Percentiles rank a stretch among this genome's conserved stretches.
These are phyloP conservation scores for Aspergillus mulundensis DNA, from an alignment of 495 filamentous ascomycete species.

Conservation along the genomic window DNA sequence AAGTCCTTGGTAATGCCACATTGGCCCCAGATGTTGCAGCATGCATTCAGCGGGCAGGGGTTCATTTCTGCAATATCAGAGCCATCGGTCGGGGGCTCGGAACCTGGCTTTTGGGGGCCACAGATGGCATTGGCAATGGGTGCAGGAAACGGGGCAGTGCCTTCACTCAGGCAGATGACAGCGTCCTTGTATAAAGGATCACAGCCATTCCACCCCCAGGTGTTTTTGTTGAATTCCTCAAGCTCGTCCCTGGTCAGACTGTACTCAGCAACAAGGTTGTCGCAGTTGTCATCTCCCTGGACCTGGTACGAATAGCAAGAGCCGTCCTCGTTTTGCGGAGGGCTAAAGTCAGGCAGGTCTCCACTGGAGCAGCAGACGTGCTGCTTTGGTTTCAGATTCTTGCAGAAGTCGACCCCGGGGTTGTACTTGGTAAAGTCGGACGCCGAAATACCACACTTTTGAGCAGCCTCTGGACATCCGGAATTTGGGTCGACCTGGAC, in stretches of 20 bases:
- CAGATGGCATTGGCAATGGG: not conserved
- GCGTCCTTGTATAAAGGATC: not conserved
- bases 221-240: not conserved
- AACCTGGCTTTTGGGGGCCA: constrained; percentile 27
- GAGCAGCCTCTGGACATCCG: too few relatives aligned
- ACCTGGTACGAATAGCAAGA: constrained; percentile 33
- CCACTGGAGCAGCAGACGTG: constrained; percentile 48
- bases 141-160: not conserved
- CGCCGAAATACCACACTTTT: too few relatives aligned
- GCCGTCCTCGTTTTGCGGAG: constrained; percentile 40
- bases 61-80: constrained; percentile 10
- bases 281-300: constrained; percentile 23
- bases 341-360: constrained; percentile 34
- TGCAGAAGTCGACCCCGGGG: too few relatives aligned
- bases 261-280: not conserved
- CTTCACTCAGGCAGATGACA: not conserved
- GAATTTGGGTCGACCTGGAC: too few relatives aligned
- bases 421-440: too few relatives aligned
- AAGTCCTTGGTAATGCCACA: constrained; percentile 27
- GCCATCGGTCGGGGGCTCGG: constrained; percentile 10
- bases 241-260: not conserved
- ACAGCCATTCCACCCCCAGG: not conserved
- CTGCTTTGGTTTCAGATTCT: constrained; percentile 10
- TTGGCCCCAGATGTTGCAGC: constrained; percentile 40
- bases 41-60: constrained; percentile 24